phyloP scores from a whole-genome alignment of 2,329 filamentous ascomycete genomes.

The Alternaria sp. region DNA sequence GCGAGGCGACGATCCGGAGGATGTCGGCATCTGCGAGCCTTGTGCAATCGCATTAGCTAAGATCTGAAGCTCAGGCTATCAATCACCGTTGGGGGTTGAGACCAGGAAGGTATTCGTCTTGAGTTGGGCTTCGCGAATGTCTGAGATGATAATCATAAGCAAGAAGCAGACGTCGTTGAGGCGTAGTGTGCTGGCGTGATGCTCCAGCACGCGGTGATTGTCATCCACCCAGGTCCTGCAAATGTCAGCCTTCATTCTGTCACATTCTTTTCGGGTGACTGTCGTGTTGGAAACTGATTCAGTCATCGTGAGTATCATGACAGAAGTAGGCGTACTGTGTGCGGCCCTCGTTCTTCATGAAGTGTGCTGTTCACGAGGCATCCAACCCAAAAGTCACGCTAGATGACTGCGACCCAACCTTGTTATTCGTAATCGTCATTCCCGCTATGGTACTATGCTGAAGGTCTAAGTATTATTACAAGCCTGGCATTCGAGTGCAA shows the following conservation, averaged over 20 bases:
- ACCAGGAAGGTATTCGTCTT: background rate
- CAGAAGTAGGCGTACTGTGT: background rate
- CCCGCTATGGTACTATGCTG: constrained; percentile 26
- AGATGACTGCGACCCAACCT: background rate
- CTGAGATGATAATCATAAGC: background rate
- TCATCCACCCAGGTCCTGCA: background rate
- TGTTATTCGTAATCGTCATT: constrained; percentile 20
- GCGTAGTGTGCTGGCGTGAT: background rate
- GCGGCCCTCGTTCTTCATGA: background rate
- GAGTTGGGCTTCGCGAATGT: background rate
- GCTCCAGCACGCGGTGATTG: background rate
- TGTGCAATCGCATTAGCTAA: background rate
- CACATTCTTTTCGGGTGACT: background rate
- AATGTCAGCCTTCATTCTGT: background rate
- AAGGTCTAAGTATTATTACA: constrained; percentile 49
- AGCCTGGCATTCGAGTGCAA: constrained; percentile 29
- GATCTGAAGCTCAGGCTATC: background rate
- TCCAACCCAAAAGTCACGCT: background rate
- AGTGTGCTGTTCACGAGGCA: background rate
- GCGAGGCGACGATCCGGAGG: constrained; percentile 17
- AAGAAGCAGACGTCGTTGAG: background rate
- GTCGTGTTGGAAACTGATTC: background rate
- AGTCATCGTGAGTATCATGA: background rate
- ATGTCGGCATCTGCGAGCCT: constrained; percentile 22
- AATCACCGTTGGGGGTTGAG: background rate